phyloP scores from a whole-genome alignment of 768 basidiomycete species.

The Baorangia bicolor region DNA sequence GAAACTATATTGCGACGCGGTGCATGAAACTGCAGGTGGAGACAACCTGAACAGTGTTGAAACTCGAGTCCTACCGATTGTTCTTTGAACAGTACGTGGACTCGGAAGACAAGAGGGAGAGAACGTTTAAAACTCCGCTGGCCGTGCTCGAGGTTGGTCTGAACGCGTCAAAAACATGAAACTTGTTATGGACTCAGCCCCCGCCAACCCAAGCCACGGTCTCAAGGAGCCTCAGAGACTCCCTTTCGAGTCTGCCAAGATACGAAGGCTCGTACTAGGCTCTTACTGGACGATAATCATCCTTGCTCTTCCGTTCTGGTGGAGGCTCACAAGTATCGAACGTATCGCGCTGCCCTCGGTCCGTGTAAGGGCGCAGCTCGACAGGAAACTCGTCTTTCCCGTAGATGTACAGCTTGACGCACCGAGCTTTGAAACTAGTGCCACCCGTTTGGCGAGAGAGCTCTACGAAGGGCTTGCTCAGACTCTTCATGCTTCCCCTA shows the following conservation, averaged over 20 bases:
- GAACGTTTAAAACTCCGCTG: conserved; percentile 35
- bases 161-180: conserved; percentile 8
- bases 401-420: conserved; percentile 39
- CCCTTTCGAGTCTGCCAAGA: conserved; percentile 48
- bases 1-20: not conserved
- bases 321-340: conserved; percentile 88
- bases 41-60: not conserved
- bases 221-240: conserved; percentile 49
- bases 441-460: conserved; percentile 27
- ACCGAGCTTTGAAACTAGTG: conserved; percentile 13
- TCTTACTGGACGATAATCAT: conserved; percentile 81
- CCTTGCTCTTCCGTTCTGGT: conserved; percentile 87
- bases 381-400: conserved; percentile 46
- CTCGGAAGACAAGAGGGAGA: conserved; percentile 24
- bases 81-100: conserved; percentile 6
- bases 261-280: conserved; percentile 59
- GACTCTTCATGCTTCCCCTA: conserved; percentile 16
- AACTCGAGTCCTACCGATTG: conserved; percentile 5
- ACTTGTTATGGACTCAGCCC: conserved; percentile 23
- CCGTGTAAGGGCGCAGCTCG: conserved; percentile 54
- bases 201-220: conserved; percentile 17
- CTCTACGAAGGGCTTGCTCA: conserved; percentile 24
- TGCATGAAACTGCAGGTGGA: conserved; percentile 6
- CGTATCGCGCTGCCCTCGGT: conserved; percentile 68
- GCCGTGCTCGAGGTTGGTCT: conserved; percentile 8